Evolutionary conservation across 495 filamentous ascomycete genomes (phyloP).

Genomic region (Elasticomyces elasticus): DNA sequence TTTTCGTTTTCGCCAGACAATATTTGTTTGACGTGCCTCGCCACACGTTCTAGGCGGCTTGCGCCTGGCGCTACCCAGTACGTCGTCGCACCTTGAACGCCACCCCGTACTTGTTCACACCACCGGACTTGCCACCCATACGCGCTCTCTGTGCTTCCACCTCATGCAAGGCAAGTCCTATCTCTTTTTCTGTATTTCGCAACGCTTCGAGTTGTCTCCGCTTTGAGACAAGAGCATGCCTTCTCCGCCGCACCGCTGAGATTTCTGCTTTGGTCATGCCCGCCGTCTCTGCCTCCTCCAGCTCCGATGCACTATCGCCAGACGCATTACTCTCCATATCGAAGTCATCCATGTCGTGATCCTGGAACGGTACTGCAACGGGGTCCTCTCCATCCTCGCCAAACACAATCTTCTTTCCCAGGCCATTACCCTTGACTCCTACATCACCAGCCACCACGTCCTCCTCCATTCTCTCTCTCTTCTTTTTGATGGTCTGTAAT

Average conservation of each 20-base stretch:
- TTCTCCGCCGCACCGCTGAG: conserved; percentile 39
- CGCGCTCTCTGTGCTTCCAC: conserved; percentile 66
- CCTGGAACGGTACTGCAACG: conserved; percentile 28
- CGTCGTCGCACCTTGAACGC: conserved; percentile 76
- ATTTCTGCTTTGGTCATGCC: conserved; percentile 38
- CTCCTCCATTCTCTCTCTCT: conserved; percentile 50
- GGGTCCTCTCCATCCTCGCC: conserved; percentile 19
- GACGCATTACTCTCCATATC: conserved; percentile 30
- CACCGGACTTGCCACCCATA: conserved; percentile 74
- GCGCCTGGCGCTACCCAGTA: conserved; percentile 20
- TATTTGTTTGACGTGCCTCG: no score
- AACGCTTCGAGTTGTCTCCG: conserved; percentile 52
- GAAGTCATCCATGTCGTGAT: conserved; percentile 42
- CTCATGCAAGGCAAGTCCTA: conserved; percentile 62
- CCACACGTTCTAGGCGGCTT: no score
- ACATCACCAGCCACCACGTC: conserved; percentile 33
- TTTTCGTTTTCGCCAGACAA: no score
- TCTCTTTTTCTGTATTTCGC: conserved; percentile 57
- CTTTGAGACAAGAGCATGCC: conserved; percentile 39
- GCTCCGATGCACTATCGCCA: conserved; percentile 23
- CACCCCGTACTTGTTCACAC: conserved; percentile 67
- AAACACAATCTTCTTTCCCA: conserved; percentile 26
- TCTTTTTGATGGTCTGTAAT: conserved; percentile 47
- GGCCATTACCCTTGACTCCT: conserved; percentile 30
- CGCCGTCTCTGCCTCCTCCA: conserved; percentile 25